These are phyloP conservation scores for Termitomyces heimii DNA, from an alignment of 768 basidiomycete species.

Conservation along the genomic window DNA sequence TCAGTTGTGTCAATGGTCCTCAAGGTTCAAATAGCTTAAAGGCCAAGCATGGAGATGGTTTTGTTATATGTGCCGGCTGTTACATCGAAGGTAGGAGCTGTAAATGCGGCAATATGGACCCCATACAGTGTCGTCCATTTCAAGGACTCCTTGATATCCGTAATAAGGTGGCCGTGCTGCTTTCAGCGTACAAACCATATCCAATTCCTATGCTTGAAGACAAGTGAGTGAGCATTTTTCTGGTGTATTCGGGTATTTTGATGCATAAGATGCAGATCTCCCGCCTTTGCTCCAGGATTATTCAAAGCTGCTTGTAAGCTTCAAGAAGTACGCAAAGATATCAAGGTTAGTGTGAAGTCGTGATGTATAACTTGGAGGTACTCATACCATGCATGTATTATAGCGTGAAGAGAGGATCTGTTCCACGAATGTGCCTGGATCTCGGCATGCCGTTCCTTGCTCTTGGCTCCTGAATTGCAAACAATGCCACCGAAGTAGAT, in stretches of 20 bases:
- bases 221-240: background rate
- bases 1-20: constrained; percentile 27
- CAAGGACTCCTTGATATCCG: constrained; percentile 36
- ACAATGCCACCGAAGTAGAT: constrained; percentile 32
- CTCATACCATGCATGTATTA: constrained; percentile 1
- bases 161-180: constrained; percentile 20
- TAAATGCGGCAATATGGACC: constrained; percentile 51
- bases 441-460: constrained; percentile 16
- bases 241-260: background rate
- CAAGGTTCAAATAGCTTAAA: background rate
- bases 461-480: constrained; percentile 28
- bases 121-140: constrained; percentile 53
- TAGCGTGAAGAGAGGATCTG: constrained; percentile 11
- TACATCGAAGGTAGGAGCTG: constrained; percentile 79
- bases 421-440: background rate
- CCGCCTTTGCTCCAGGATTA: constrained; percentile 2
- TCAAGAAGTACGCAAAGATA: constrained; percentile 13
- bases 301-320: constrained; percentile 27
- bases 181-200: background rate
- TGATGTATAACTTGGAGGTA: background rate
- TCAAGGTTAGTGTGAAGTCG: constrained; percentile 3
- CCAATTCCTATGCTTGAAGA: background rate
- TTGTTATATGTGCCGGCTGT: constrained; percentile 63
- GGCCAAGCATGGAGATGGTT: constrained; percentile 30
- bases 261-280: background rate